Conservation (phyloP, 257 asterid genomes). For the Anisodus tanguticus region DNA sequence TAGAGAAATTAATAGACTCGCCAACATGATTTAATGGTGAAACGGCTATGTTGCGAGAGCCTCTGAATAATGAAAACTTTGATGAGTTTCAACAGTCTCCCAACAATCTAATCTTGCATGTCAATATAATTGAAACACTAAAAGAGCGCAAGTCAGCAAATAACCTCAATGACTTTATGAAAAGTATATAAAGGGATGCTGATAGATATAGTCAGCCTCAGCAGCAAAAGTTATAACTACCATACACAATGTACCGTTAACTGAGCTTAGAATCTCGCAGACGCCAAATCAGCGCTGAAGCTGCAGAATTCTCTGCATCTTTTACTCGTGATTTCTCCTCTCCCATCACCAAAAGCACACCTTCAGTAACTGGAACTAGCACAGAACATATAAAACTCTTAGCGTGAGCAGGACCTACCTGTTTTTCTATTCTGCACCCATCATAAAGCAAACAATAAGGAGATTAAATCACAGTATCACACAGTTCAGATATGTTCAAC, state of each 20-base stretch:
- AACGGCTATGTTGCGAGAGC: no score
- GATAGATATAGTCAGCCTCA: no score
- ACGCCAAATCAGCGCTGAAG: slow-evolving; percentile 59
- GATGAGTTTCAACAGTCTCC: no score
- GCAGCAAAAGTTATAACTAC: neutral
- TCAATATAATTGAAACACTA: no score
- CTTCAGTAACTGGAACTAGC: slow-evolving; percentile 47
- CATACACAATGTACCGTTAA: slow-evolving; percentile 24
- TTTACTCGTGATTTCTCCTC: slow-evolving; percentile 55
- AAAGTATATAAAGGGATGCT: no score
- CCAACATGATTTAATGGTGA: no score
- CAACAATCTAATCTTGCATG: no score
- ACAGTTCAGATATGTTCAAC: slow-evolving; percentile 16
- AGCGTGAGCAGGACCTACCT: slow-evolving; percentile 60
- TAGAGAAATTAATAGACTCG: no score
- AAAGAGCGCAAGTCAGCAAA: no score
- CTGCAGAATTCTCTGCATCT: slow-evolving; percentile 88
- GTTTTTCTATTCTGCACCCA: slow-evolving; percentile 56
- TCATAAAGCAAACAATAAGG: slow-evolving; percentile 19
- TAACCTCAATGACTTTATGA: no score
- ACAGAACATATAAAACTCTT: slow-evolving; percentile 70
- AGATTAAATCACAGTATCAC: neutral
- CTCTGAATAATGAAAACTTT: no score
- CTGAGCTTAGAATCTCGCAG: slow-evolving; percentile 46
- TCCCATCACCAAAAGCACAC: slow-evolving; percentile 44